A percentile compares a stretch with the other conserved stretches of the same genome.
Conservation (phyloP, 768 basidiomycete genomes). For the Hortiboletus campestris region DNA sequence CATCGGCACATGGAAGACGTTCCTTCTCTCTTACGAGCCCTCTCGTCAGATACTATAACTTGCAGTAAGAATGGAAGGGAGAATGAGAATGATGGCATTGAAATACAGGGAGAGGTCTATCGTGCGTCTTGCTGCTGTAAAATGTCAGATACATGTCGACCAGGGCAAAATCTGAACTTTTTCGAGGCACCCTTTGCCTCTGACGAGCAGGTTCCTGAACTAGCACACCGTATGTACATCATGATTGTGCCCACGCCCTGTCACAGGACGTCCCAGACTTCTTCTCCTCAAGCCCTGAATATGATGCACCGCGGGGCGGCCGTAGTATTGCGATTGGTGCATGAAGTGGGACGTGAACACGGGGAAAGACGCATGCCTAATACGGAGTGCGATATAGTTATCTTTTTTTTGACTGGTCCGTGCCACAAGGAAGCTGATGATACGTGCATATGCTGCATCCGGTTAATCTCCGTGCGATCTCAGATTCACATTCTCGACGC, state of each 20-base stretch:
- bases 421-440: constrained; percentile 8
- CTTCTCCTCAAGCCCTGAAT: background rate
- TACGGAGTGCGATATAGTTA: background rate
- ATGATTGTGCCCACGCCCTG: background rate
- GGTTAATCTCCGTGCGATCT: constrained; percentile 27
- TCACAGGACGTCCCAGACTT: background rate
- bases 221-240: background rate
- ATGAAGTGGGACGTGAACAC: background rate
- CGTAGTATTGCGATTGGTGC: background rate
- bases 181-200: background rate
- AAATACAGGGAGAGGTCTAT: background rate
- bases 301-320: background rate
- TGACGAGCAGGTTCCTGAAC: background rate
- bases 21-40: background rate
- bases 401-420: constrained; percentile 5
- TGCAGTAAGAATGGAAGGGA: background rate
- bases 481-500: constrained; percentile 23
- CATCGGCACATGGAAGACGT: background rate
- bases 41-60: background rate
- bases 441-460: background rate
- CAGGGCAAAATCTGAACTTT: background rate
- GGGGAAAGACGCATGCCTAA: constrained; percentile 4
- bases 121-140: background rate
- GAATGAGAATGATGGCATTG: background rate
- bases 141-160: background rate